These are phyloP conservation scores for Cercospora sp. DNA, from an alignment of 2,329 filamentous ascomycete genomes.

Conservation along the genomic window DNA sequence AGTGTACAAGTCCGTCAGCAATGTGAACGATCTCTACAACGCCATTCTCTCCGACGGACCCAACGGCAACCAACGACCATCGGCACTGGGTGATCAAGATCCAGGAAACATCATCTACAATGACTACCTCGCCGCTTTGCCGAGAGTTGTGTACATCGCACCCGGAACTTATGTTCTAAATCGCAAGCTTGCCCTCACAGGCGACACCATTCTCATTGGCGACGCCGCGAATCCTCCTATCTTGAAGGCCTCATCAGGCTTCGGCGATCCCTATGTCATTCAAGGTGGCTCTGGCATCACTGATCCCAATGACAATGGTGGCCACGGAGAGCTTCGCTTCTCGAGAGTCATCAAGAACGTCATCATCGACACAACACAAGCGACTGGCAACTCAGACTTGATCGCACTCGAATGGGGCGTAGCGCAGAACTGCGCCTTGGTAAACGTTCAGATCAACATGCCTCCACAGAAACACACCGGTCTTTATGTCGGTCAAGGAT, in stretches of 20 bases:
- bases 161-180: conserved; percentile 41
- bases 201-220: conserved; percentile 84
- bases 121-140: conserved; percentile 40
- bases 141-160: conserved; percentile 52
- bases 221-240: conserved; percentile 70
- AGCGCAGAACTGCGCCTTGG: conserved; percentile 29
- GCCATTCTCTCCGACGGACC: conserved; percentile 8
- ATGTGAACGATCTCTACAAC: not conserved
- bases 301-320: conserved; percentile 6
- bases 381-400: conserved; percentile 15
- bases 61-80: conserved; percentile 14
- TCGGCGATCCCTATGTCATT: conserved; percentile 23
- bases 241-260: conserved; percentile 53
- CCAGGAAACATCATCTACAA: conserved; percentile 4
- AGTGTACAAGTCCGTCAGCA: not conserved
- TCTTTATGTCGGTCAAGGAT: conserved; percentile 30
- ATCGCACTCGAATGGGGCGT: conserved; percentile 30
- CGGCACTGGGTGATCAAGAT: not conserved
- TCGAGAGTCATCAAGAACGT: conserved; percentile 25
- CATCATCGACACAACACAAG: conserved; percentile 29
- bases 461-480: conserved; percentile 36
- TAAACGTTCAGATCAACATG: conserved; percentile 37
- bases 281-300: conserved; percentile 20
- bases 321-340: conserved; percentile 16
- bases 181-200: conserved; percentile 75